Base-by-base conservation (phyloP, 2,329 filamentous ascomycete species). In the Teratosphaeria viscida region DNA sequence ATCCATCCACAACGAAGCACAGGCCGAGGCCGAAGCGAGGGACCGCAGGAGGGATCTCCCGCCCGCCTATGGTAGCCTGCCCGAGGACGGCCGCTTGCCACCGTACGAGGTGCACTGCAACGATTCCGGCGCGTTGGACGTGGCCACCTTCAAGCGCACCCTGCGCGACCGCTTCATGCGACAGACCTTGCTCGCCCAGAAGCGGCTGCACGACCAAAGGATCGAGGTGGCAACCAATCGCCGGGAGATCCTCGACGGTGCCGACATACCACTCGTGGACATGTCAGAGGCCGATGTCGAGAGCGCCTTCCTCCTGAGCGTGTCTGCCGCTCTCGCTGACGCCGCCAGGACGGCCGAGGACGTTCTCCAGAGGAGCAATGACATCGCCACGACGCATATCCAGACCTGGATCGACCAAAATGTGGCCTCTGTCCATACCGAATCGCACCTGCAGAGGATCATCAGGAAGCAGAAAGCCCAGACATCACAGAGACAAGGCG, bases 21-120 rank as follows among this genome's bases (percentile, higher is more conserved):
- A 52, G 1, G 56, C 57, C 16, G 54, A 57, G 52, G 27, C 11
- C 49, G 37, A 37, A 39, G 16, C 37, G 4, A 29, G 56, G 32
- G 49, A 54, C 11, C 35, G 54, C 47, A 57, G 35, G 52, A 29
- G 35, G 32, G 62, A 61, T 19, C 59, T 68, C n/a, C 68, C 68
- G n/a, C 68, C 67, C 3, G 62, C 66, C 2, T 70, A 70, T 47
- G 65, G 66, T 11, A 61, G 62, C 19, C 61, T 70, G 5, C 58
- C 63, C 37, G 66, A 66, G 11, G 59, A 61, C 19, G 61, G 65
- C 11, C 57, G 32, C n/a, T 27, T 57, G 26, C 29, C 52, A 35
- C 47, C 43, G 10, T 29, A 35, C 23, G 23, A 61, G 52, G 49
- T 39, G n/a, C 57, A 54, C n/a, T 57, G 55, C 34, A 58, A 61